Conservation (phyloP, 176 grass and related monocot species). For the Oryza meridionalis region DNA sequence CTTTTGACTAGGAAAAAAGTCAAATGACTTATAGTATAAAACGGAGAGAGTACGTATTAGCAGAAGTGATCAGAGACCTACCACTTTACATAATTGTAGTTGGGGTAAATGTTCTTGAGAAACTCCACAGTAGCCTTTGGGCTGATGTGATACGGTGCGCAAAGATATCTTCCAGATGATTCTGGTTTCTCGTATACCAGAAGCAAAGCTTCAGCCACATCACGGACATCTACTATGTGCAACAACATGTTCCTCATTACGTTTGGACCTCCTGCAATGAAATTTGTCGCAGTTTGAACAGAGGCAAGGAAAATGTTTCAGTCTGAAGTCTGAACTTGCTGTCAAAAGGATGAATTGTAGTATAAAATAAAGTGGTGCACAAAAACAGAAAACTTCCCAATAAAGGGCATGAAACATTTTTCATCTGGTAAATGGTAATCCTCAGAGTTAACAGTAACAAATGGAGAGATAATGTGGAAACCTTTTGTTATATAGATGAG, state of each 20-base stretch:
- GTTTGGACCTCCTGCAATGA: slow-evolving; percentile 44
- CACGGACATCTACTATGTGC: slow-evolving; percentile 54
- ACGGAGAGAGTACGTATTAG: no score
- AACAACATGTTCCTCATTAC: slow-evolving; percentile 40
- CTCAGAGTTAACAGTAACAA: no score
- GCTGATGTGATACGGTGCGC: slow-evolving; percentile 21
- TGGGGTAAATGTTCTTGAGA: slow-evolving; percentile 48
- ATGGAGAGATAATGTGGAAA: not conserved
- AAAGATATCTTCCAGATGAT: slow-evolving; percentile 51
- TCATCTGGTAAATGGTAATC: no score
- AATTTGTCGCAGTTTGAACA: not conserved
- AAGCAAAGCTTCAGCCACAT: slow-evolving; percentile 57
- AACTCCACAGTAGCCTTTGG: slow-evolving; percentile 36
- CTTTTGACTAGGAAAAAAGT: no score
- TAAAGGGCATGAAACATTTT: no score
- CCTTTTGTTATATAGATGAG: slow-evolving; percentile 49
- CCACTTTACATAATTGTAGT: slow-evolving; percentile 33
- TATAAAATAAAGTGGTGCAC: no score
- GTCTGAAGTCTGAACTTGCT: no score
- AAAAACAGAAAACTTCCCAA: no score
- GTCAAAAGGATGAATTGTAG: no score
- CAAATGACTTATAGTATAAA: no score
- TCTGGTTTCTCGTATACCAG: slow-evolving; percentile 45
- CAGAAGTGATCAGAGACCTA: not conserved
- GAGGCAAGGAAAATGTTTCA: no score